A percentile compares a stretch with the other conserved stretches of the same genome.
phyloP scores from a whole-genome alignment of 345 rosid genomes.

The Rhizophora mangle region DNA sequence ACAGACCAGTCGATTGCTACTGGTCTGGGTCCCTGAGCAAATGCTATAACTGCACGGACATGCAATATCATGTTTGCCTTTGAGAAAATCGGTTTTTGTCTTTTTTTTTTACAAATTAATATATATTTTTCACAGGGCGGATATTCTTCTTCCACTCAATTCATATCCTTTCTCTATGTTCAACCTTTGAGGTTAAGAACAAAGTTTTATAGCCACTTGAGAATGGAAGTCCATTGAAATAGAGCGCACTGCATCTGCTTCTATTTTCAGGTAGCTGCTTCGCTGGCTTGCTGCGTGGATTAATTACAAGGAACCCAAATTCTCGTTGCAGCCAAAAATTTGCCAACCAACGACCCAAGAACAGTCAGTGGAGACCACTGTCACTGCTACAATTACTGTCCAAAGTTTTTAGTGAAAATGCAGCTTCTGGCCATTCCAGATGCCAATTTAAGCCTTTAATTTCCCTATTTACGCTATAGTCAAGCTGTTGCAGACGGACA shows the following conservation, averaged over 20 bases:
- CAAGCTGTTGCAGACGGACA: no score
- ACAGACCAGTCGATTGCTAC: neutral
- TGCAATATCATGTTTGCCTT: neutral
- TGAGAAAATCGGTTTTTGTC: neutral
- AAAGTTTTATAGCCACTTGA: no score
- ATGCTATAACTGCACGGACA: constrained; percentile 9
- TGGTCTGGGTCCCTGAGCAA: neutral
- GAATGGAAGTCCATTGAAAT: no score
- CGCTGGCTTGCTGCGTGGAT: neutral
- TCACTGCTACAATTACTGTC: neutral
- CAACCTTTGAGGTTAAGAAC: no score
- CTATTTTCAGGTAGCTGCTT: neutral
- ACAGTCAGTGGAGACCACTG: neutral
- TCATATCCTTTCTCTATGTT: neutral
- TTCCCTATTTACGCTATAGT: no score
- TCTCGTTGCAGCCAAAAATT: neutral
- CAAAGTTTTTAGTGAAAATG: neutral
- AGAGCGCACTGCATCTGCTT: no score
- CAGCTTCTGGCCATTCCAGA: neutral
- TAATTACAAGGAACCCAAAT: neutral
- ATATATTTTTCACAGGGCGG: neutral
- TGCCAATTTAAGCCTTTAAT: no score
- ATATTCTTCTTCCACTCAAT: neutral
- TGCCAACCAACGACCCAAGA: neutral
- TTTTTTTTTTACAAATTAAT: neutral